phyloP scores from a whole-genome alignment of 345 rosid species.

The Salix udensis region DNA sequence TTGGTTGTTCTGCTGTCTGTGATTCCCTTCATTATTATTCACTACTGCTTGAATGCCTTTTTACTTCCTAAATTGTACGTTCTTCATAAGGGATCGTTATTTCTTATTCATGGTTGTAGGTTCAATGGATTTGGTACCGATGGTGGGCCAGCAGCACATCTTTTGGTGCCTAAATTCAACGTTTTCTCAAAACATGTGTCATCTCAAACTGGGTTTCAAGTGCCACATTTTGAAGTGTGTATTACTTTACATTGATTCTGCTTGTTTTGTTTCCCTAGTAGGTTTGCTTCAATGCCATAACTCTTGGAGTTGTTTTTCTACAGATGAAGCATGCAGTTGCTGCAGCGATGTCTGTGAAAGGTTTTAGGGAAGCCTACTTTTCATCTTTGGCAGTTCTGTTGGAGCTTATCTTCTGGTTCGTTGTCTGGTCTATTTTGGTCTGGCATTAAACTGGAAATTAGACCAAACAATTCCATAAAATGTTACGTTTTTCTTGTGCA shows the following conservation, averaged over 20 bases:
- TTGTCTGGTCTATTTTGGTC: background rate
- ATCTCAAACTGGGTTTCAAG: constrained; percentile 45
- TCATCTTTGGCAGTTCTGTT: constrained; percentile 56
- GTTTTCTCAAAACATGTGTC: constrained; percentile 39
- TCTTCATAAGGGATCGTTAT: background rate
- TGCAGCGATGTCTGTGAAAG: constrained; percentile 54
- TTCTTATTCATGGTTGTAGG: constrained; percentile 26
- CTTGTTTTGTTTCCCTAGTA: background rate
- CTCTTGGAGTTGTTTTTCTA: background rate
- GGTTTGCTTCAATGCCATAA: background rate
- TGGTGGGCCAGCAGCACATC: constrained; percentile 60
- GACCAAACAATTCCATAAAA: background rate
- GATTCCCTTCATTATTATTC: background rate
- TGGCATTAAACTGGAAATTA: background rate
- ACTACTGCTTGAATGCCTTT: background rate
- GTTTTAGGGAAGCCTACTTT: constrained; percentile 65
- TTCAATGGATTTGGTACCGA: constrained; percentile 58
- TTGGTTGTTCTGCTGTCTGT: background rate
- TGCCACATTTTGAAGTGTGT: constrained; percentile 49
- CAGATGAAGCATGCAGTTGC: constrained; percentile 48
- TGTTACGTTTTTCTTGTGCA: constrained; percentile 18
- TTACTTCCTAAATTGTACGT: background rate
- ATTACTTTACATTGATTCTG: background rate
- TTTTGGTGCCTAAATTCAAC: constrained; percentile 41
- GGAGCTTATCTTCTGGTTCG: constrained; percentile 78